Evolutionary conservation across 306 rosid species (phyloP), one percentile per base, ranked within the genome.

Genomic region (Lathyrus oleraceus): DNA sequence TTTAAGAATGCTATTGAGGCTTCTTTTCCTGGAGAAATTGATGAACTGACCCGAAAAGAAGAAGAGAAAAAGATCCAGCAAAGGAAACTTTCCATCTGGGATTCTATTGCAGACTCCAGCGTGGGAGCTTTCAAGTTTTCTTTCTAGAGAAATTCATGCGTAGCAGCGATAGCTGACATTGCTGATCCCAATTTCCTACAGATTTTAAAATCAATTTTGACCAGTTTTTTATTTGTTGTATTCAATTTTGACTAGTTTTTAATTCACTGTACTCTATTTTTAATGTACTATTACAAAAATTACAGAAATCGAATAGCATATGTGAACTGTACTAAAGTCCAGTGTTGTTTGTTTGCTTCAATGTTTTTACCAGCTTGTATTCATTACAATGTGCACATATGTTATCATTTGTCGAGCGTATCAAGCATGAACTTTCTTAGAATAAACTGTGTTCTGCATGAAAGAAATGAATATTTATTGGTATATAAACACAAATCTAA

Each of bases 81-180:
- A 69, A 82, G 49, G 49, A 90, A 85, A 62, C 85, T 38, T 36
- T 74, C 95, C 54, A 90, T 90, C 74, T 94, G 98, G 98, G 96
- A 94, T 64, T 78, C 92, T 52, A 89, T 83, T 19, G 16, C 76
- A 4, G 97, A 94, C 83, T 69, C 95, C 4, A 85, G 78, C 11
- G 85, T 69, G 1, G 96, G 97, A 56, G 94, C 96, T 45, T 94
- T 94, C 86, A 88, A 87, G 86, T 90, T 94, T 77, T 88, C 96
- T 57, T 87, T 94, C 82, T 88, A 85, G 78, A 61, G 48, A 60
- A 58, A 54, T 61, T 44, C 49, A 25, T 43, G 25, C 30, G 5
- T 19, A 56, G 45, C 25, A 15, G 61, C 2, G 2, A 35, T 36
- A 60, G 45, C 6, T 21, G 25, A 51, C 48, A 16, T 65, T 74